Evolutionary conservation across 768 basidiomycete genomes (phyloP), one percentile per base, ranked within the genome.

Genomic region (Butyriboletus loyo): DNA sequence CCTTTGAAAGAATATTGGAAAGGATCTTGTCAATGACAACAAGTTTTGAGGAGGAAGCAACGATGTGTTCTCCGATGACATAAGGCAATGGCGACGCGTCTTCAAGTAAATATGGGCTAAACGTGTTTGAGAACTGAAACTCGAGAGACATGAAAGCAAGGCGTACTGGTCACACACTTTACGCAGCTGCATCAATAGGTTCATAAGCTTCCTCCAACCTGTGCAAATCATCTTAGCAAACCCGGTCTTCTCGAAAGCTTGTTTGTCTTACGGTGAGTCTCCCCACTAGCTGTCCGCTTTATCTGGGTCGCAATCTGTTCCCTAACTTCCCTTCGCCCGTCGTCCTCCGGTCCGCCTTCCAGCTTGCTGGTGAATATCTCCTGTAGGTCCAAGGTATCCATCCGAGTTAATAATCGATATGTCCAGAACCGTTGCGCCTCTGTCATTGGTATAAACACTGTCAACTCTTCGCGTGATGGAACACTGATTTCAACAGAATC

Each of bases 91-190:
- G 80, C 32, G 79, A 66, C 5, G 78, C 79, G 35, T 77, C 73
- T 8, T 72, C 70, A 0, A 85, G 65, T 37, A 81, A 51, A 58
- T 83, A 85, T 14, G 83, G 83, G 53, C 82, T 82, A 53, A 19
- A 51, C 1, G 22, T 14, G 44, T 34, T 22, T 62, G 37, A 64
- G 39, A 40, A 52, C 5, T 24, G 22, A 49, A 28, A 25, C 14
- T 9, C 19, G 32, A 27, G 10, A 9, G 15, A 24, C 25, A 19
- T 36, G 5, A 19, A 48, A 31, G 22, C 10, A 49, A 11, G 4
- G 62, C 80, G 30, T 56, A 82, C 79, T 88, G 86, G 60, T 86
- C 84, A 66, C 86, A 88, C 43, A 86, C 78, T 72, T 81, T 79
- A 40, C 86, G 76, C 11, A 89, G 71, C 66, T 88, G 86, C 74